Evolutionary conservation across 768 basidiomycete genomes (phyloP).

Genomic region (Neoboletus brunneissimus): DNA sequence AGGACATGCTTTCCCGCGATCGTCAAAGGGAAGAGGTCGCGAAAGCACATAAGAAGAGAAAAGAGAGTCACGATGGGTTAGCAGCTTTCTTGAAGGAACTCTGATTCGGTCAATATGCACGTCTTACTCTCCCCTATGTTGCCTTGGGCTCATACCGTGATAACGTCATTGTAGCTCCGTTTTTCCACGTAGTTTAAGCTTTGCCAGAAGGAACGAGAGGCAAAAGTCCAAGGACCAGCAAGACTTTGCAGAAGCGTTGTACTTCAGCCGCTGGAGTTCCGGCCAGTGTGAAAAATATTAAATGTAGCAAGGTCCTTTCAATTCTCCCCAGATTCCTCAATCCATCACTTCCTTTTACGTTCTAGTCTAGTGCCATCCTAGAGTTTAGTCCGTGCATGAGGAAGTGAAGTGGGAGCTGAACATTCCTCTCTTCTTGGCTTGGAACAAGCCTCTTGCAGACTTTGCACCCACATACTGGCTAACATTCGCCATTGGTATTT

Average conservation of each 20-base stretch:
- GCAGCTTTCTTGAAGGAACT: conserved; percentile 45
- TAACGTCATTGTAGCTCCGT: not conserved
- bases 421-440: not conserved
- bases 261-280: not conserved
- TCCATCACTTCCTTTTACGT: not conserved
- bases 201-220: not conserved
- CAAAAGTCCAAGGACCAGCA: not conserved
- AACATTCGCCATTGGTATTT: no score
- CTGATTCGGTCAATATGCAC: conserved; percentile 5
- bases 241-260: not conserved
- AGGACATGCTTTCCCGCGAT: conserved; percentile 62
- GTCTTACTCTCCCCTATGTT: no score
- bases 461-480: not conserved
- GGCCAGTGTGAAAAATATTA: not conserved
- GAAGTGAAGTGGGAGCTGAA: not conserved
- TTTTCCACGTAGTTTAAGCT: not conserved
- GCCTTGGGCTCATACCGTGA: not conserved
- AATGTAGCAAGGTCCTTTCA: not conserved
- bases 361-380: not conserved
- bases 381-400: not conserved
- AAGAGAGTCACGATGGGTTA: conserved; percentile 38
- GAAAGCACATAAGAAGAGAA: conserved; percentile 20
- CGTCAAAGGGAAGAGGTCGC: conserved; percentile 41
- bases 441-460: not conserved
- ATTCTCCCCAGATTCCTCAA: not conserved